phyloP scores from a whole-genome alignment of 208 protist genomes.

The Leishmania martiniquensis region DNA sequence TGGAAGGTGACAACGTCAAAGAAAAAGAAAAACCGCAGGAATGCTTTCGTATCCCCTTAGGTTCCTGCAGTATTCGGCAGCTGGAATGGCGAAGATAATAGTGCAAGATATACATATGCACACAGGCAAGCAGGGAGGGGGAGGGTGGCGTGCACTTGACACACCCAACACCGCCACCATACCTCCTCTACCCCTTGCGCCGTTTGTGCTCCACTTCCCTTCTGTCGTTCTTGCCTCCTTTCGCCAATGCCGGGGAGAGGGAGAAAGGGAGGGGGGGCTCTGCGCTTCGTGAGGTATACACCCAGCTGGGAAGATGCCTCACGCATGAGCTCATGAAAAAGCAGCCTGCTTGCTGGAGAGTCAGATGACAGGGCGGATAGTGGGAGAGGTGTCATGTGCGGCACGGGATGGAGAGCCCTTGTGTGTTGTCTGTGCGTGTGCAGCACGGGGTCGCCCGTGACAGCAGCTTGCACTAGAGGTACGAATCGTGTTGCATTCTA shows the following conservation, averaged over 20 bases:
- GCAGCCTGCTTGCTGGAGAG: not conserved
- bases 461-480: not conserved
- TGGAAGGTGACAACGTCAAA: too few species aligned
- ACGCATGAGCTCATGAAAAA: not conserved
- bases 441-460: not conserved
- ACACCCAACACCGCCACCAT: not conserved
- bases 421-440: not conserved
- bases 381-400: not conserved
- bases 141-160: not conserved
- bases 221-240: not conserved
- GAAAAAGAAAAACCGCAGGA: not conserved
- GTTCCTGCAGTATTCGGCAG: too few species aligned
- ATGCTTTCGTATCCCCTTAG: too few species aligned
- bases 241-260: not conserved
- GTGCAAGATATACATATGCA: not conserved
- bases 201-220: not conserved
- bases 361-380: not conserved
- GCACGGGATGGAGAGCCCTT: not conserved
- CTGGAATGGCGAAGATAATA: not conserved
- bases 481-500: not conserved
- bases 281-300: constrained; percentile 5
- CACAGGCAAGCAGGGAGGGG: not conserved
- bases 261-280: not conserved
- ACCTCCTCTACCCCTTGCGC: too few species aligned
- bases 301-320: not conserved